Evolutionary conservation across 257 asterid genomes (phyloP).

Genomic region (Nicotiana tabacum): DNA sequence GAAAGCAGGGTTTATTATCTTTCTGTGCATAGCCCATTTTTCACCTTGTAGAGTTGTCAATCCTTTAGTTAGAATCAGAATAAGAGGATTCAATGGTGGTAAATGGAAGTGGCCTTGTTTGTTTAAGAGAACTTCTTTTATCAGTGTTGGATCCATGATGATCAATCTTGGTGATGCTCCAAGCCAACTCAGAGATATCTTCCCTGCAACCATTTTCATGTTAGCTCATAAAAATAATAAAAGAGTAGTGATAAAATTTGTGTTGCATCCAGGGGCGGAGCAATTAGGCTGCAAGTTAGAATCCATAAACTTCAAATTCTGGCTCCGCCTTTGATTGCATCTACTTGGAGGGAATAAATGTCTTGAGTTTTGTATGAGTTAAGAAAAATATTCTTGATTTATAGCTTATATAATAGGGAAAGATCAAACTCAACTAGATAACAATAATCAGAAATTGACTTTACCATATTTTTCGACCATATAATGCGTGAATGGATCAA

Average conservation of each 20-base stretch:
- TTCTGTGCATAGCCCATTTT: slow-evolving; percentile 45
- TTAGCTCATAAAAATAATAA: neutral
- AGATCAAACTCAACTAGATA: neutral
- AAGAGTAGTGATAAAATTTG: neutral
- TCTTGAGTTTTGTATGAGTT: neutral
- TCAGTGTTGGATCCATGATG: slow-evolving; percentile 41
- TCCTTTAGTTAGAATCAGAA: slow-evolving; percentile 35
- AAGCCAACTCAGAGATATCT: slow-evolving; percentile 36
- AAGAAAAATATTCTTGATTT: neutral
- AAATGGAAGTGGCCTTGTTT: slow-evolving; percentile 37
- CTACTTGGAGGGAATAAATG: neutral
- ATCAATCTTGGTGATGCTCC: slow-evolving; percentile 42
- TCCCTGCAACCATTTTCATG: slow-evolving; percentile 26
- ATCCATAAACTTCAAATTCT: too few species aligned
- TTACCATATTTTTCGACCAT: slow-evolving; percentile 40
- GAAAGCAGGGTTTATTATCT: slow-evolving; percentile 45
- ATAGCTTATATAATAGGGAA: too few species aligned
- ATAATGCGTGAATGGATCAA: slow-evolving; percentile 42
- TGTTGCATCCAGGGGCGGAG: neutral
- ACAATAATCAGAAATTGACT: neutral
- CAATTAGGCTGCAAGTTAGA: too few species aligned
- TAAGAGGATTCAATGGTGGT: slow-evolving; percentile 32
- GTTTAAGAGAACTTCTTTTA: slow-evolving; percentile 42
- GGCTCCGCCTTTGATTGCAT: neutral
- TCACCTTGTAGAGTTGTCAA: slow-evolving; percentile 39